These are phyloP conservation scores for Microbotryomycetes sp. DNA, from an alignment of 1,284 basidiomycete species.

Conservation along the genomic window DNA sequence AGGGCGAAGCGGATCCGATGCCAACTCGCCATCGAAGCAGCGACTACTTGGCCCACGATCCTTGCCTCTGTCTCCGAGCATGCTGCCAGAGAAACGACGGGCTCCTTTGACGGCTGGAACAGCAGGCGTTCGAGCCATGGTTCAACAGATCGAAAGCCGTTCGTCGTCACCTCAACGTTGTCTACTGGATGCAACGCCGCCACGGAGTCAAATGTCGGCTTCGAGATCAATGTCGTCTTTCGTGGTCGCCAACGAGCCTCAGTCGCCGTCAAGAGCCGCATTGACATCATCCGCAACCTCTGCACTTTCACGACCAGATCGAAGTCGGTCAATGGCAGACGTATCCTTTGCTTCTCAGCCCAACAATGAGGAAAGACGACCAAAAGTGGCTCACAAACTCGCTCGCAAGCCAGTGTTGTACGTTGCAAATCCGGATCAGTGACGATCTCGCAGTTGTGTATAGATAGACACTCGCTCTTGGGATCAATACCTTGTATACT, in stretches of 20 bases:
- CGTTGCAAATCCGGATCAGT: slow-evolving; percentile 22
- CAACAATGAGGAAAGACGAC: slow-evolving; percentile 11
- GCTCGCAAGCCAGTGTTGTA: slow-evolving; percentile 23
- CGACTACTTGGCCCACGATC: slow-evolving; percentile 16
- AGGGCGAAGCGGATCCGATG: not conserved
- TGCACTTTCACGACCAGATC: too few relatives aligned
- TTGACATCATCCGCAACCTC: too few relatives aligned
- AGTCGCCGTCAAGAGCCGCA: not conserved
- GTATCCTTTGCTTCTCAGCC: too few relatives aligned
- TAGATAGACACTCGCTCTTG: slow-evolving; percentile 7
- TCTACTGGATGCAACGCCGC: not conserved
- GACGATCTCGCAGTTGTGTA: not conserved
- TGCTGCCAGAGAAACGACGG: not conserved
- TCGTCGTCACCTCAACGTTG: not conserved
- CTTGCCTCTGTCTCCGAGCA: not conserved
- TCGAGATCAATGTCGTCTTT: not conserved
- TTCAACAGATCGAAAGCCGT: slow-evolving; percentile 17
- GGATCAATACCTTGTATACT: too few relatives aligned
- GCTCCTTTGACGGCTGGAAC: not conserved
- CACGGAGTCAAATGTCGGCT: not conserved
- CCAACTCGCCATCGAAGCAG: not conserved
- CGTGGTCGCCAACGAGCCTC: not conserved
- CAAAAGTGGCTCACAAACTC: slow-evolving; percentile 7
- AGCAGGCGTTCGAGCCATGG: slow-evolving; percentile 18
- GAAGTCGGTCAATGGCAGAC: not conserved